Base-by-base conservation (phyloP, 305 asterid species). In the Solanum hybrid region DNA sequence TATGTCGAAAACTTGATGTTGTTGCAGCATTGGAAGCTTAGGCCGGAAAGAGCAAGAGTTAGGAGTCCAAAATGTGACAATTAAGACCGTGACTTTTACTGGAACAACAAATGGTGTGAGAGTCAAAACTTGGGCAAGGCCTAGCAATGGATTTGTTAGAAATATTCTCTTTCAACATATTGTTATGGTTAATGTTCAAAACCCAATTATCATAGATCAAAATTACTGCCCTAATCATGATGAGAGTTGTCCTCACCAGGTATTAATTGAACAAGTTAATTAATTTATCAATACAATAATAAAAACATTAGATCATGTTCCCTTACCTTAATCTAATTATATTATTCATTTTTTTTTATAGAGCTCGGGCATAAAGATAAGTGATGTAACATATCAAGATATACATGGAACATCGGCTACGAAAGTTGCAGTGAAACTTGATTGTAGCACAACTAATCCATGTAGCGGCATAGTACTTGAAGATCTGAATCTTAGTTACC, bases 401-500 rank as follows among this genome's bases (percentile, higher is more conserved):
- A 77, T 77, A 77, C 39, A 9, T 31, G 98, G 97, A 36, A 91
- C 93, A 88, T 94, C 98, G 1, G 91, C 95, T 24, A 87, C 94
- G 3, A 38, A 90, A 89, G 89, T 93, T 31, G 97, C 93, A 7
- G 87, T 94, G 80, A 93, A 90, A 87, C 92, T 94, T 11, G 94
- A 90, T 3, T 94, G 96, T 83, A 95, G 96, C 79, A 89, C 86
- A 84, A 79, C 41, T 3, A 86, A 80, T 68, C 94, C 97, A 0
- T 95, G 97, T 89, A 91, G 29, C 27, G 92, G 89, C 61, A 94
- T 95, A 41, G 89, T 72, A n/a, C 73, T 95, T 41, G 90, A 92
- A 32, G 89, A 89, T 27, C 89, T 95, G 11, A 90, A 93, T 9
- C 94, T 94, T 14, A 92, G 89, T 14, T 93, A 89, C 34, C 31